phyloP scores from a whole-genome alignment of 345 rosid species.

The Camelina hispida region DNA sequence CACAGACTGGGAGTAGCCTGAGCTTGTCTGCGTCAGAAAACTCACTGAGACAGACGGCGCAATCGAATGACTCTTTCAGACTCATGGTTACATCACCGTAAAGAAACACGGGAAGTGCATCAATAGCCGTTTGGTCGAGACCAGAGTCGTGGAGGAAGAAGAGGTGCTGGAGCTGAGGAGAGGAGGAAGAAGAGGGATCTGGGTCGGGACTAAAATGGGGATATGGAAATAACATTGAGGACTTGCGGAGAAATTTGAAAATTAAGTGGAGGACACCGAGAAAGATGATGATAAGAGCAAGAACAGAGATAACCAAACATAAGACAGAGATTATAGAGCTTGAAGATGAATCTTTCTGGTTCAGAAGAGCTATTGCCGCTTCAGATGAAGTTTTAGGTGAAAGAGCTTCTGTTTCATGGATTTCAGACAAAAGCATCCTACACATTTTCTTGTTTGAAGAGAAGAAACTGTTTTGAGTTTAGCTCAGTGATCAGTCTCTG shows the following conservation, averaged over 20 bases:
- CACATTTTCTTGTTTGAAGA: slow-evolving; percentile 2
- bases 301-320: slow-evolving; percentile 54
- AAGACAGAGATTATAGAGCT: slow-evolving; percentile 55
- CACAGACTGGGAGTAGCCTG: slow-evolving; percentile 66
- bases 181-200: slow-evolving; percentile 53
- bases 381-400: slow-evolving; percentile 19
- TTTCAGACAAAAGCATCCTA: slow-evolving; percentile 19
- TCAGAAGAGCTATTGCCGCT: neutral
- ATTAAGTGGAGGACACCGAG: slow-evolving; percentile 69
- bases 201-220: slow-evolving; percentile 52
- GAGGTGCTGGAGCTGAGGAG: slow-evolving; percentile 73
- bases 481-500: slow-evolving; percentile 3
- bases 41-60: slow-evolving; percentile 75
- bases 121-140: slow-evolving; percentile 67
- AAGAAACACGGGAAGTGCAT: slow-evolving; percentile 68
- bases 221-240: slow-evolving; percentile 51
- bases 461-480: slow-evolving; percentile 6
- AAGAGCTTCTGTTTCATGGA: slow-evolving; percentile 18
- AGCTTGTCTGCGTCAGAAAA: slow-evolving; percentile 62
- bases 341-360: slow-evolving; percentile 33
- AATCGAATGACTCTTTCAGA: slow-evolving; percentile 68
- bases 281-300: slow-evolving; percentile 60
- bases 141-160: slow-evolving; percentile 73
- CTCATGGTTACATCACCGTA: slow-evolving; percentile 58
- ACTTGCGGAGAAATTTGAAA: slow-evolving; percentile 53